Evolutionary conservation across 163 green algal species (phyloP).

Genomic region (Picocystis sp.): DNA sequence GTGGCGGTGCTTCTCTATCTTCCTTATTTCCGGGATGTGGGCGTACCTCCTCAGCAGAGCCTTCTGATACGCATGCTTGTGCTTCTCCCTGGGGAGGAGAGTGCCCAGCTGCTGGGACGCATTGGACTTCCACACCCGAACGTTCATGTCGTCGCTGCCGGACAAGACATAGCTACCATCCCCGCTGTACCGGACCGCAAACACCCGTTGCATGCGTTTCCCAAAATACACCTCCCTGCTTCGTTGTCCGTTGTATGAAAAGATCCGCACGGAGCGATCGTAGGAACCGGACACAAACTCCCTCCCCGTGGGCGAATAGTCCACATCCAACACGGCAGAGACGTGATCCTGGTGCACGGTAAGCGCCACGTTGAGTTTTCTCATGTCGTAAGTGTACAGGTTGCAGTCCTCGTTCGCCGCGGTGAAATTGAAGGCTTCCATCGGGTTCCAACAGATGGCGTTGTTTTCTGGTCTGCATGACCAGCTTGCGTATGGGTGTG

Average conservation of each 20-base stretch:
- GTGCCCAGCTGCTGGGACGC: constrained; percentile 62
- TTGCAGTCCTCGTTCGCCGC: constrained; percentile 85
- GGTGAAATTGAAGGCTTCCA: constrained; percentile 74
- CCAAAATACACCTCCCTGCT: constrained; percentile 79
- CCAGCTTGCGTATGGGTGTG: constrained; percentile 74
- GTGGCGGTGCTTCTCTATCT: constrained; percentile 66
- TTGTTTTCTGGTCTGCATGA: constrained; percentile 91
- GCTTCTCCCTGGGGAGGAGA: constrained; percentile 66
- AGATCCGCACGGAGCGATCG: constrained; percentile 77
- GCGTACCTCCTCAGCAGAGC: constrained; percentile 70
- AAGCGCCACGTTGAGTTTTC: constrained; percentile 52
- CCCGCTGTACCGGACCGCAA: constrained; percentile 62
- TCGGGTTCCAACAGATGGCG: constrained; percentile 83
- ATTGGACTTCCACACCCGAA: constrained; percentile 91
- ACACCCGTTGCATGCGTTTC: constrained; percentile 94
- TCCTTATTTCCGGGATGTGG: constrained; percentile 83
- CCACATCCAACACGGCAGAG: constrained; percentile 88
- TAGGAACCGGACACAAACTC: constrained; percentile 91
- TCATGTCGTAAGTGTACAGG: constrained; percentile 96
- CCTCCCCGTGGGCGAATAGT: constrained; percentile 87
- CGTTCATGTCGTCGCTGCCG: constrained; percentile 95
- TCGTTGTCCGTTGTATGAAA: constrained; percentile 39
- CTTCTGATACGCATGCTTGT: constrained; percentile 66
- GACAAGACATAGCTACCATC: constrained; percentile 89
- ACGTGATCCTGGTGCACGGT: constrained; percentile 79